A percentile compares a stretch with the other conserved stretches of the same genome.
Conservation (phyloP, 1,284 basidiomycete species). For the Golubevia sp. region DNA sequence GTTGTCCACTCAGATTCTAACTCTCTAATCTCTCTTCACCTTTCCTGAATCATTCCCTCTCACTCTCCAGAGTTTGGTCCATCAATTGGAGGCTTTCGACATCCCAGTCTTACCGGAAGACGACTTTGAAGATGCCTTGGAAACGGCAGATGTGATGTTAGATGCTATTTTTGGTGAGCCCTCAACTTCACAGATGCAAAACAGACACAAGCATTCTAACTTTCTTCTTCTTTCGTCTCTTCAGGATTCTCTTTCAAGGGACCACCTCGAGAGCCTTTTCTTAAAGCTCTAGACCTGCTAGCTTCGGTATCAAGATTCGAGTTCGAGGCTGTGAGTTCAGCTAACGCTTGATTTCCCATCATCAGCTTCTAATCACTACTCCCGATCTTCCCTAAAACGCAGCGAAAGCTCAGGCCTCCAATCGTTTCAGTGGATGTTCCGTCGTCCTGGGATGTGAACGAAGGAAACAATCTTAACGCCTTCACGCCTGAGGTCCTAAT, state of each 20-base stretch:
- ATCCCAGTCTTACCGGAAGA: constrained; percentile 37
- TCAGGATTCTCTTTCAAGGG: constrained; percentile 53
- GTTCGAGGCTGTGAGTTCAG: constrained; percentile 69
- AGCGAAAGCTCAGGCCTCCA: constrained; percentile 15
- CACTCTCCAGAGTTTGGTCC: constrained; percentile 20
- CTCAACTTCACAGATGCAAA: not conserved
- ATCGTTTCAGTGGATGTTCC: constrained; percentile 58
- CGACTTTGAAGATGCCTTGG: constrained; percentile 36
- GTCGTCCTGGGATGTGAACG: constrained; percentile 53
- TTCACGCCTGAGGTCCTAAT: constrained; percentile 50
- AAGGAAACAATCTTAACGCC: constrained; percentile 32
- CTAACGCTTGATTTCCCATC: too few species aligned
- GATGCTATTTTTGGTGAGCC: constrained; percentile 48
- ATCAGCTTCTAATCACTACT: too few species aligned
- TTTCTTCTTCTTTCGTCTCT: not conserved
- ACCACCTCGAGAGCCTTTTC: constrained; percentile 49
- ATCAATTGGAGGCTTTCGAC: constrained; percentile 43
- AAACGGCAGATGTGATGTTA: constrained; percentile 38
- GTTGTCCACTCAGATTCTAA: too few species aligned
- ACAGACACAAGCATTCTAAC: not conserved
- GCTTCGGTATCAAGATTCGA: constrained; percentile 70
- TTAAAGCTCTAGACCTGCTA: constrained; percentile 30
- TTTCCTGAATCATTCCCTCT: not conserved
- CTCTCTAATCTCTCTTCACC: not conserved
- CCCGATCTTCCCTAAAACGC: not conserved